Conservation (phyloP, 805 yeast genomes). For the Candida cerambycidarum region DNA sequence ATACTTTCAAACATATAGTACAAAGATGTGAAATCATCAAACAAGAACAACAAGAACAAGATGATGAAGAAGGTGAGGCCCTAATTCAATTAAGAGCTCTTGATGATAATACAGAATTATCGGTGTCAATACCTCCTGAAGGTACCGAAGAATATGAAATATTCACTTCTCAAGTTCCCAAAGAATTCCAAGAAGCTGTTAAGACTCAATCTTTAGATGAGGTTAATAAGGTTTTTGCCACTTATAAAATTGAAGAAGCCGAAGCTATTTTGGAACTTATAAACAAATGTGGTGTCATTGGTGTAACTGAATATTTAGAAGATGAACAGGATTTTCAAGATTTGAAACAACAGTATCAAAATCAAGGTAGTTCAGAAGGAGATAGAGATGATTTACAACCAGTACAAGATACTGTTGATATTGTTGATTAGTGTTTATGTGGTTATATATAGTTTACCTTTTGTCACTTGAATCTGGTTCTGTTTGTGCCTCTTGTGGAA, state of each 20-base stretch:
- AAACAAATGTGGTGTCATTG: slow-evolving; percentile 79
- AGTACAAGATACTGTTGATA: slow-evolving; percentile 22
- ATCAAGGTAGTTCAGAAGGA: slow-evolving; percentile 11
- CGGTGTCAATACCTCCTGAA: slow-evolving; percentile 64
- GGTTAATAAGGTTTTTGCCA: slow-evolving; percentile 79
- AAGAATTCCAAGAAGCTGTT: slow-evolving; percentile 72
- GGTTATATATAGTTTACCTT: not conserved
- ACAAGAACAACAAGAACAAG: slow-evolving; percentile 43
- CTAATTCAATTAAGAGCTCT: slow-evolving; percentile 85
- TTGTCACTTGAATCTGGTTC: not conserved
- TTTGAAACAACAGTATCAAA: slow-evolving; percentile 47
- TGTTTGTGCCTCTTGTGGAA: too few species aligned
- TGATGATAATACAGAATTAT: slow-evolving; percentile 77
- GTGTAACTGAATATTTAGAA: slow-evolving; percentile 73
- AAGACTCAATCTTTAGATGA: slow-evolving; percentile 67
- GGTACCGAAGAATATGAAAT: slow-evolving; percentile 55
- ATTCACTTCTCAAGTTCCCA: slow-evolving; percentile 55
- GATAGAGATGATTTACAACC: too few species aligned
- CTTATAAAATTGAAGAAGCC: slow-evolving; percentile 72
- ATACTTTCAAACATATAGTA: slow-evolving; percentile 73
- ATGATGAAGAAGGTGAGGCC: slow-evolving; percentile 50
- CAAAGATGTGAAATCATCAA: slow-evolving; percentile 68
- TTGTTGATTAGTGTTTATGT: slow-evolving; percentile 20
- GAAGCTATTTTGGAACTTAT: slow-evolving; percentile 72
- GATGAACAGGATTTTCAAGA: slow-evolving; percentile 67